Evolutionary conservation across 805 yeast genomes (phyloP).

Genomic region (Blastobotrys chiropterorum): DNA sequence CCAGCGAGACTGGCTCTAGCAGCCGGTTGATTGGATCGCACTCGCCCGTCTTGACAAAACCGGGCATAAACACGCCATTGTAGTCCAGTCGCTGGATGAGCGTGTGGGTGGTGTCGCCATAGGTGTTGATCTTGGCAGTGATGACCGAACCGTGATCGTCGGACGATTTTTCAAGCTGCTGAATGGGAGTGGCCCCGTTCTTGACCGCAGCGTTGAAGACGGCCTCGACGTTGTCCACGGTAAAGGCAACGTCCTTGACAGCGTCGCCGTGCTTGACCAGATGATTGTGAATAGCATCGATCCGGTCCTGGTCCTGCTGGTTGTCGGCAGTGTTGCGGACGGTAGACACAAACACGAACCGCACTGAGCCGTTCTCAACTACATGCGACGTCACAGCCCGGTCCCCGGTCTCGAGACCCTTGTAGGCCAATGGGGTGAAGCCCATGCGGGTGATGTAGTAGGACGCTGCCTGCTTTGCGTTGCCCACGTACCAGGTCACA

Average conservation of each 20-base stretch:
- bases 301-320: constrained; percentile 21
- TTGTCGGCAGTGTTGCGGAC: constrained; percentile 22
- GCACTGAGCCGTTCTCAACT: constrained; percentile 48
- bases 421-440: constrained; percentile 54
- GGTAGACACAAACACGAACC: constrained; percentile 42
- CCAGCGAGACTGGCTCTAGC: constrained; percentile 37
- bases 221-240: constrained; percentile 45
- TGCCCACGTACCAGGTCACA: constrained; percentile 66
- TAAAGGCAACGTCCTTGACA: constrained; percentile 68
- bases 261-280: constrained; percentile 65
- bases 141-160: constrained; percentile 49
- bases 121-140: constrained; percentile 45
- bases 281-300: constrained; percentile 41
- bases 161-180: constrained; percentile 22
- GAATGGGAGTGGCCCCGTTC: constrained; percentile 45
- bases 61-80: constrained; percentile 49
- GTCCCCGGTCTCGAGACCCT: constrained; percentile 65
- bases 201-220: constrained; percentile 42
- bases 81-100: constrained; percentile 43
- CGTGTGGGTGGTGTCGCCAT: constrained; percentile 67
- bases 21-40: constrained; percentile 20
- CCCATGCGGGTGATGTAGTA: constrained; percentile 54
- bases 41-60: constrained; percentile 27
- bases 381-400: constrained; percentile 52
- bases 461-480: constrained; percentile 57